These are phyloP conservation scores for Fermentozyma sake DNA, from an alignment of 1,139 yeast genomes.

Conservation along the genomic window DNA sequence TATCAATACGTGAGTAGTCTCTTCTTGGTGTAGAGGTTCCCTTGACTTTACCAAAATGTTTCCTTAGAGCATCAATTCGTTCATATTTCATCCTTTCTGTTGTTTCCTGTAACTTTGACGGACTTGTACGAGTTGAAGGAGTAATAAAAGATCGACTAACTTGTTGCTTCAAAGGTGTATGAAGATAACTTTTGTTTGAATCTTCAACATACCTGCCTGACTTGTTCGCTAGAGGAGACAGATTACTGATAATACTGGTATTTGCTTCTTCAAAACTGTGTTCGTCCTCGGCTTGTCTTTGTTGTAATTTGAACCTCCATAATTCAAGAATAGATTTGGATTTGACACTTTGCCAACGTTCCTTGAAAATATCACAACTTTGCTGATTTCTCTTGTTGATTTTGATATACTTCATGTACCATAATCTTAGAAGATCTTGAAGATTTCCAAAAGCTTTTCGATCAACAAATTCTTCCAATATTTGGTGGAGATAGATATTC, in stretches of 20 bases:
- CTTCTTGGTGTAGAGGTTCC: conserved; percentile 10
- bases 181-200: conserved; percentile 19
- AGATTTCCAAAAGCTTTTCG: conserved; percentile 24
- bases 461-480: conserved; percentile 27
- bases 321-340: conserved; percentile 31
- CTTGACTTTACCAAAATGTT: conserved; percentile 29
- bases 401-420: conserved; percentile 39
- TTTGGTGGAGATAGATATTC: conserved; percentile 19
- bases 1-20: neutral
- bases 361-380: conserved; percentile 31
- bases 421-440: conserved; percentile 25
- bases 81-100: conserved; percentile 32
- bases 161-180: conserved; percentile 33
- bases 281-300: conserved; percentile 5
- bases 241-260: conserved; percentile 21
- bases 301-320: conserved; percentile 24
- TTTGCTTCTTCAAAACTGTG: conserved; percentile 14
- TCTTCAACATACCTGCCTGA: conserved; percentile 7
- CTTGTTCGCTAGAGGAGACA: conserved; percentile 35
- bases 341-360: conserved; percentile 29
- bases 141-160: conserved; percentile 12
- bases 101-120: conserved; percentile 38
- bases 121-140: conserved; percentile 29
- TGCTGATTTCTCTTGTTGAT: conserved; percentile 25
- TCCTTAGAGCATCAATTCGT: conserved; percentile 30